Evolutionary conservation across 2,329 filamentous ascomycete species (phyloP), one percentile per base, ranked within the genome.

Genomic region (Pseudodiploospora longispora): DNA sequence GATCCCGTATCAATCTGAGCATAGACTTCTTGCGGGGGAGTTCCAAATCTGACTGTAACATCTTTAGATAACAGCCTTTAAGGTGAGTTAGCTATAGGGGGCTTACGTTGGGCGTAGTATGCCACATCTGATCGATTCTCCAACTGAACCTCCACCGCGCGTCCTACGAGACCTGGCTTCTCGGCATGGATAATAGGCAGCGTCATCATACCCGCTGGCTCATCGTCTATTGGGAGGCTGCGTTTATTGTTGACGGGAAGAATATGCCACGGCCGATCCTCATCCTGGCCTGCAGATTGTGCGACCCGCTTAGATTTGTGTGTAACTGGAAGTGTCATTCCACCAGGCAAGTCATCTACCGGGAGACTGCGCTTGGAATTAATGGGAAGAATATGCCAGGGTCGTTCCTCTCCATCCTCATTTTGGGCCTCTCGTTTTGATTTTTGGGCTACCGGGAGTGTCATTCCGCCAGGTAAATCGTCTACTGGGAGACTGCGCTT

Each of bases 1-100:
- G 75, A 79, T 38, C 76, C 75, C 1, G 77, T 80, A 55, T 80
- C 76, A 43, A 80, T 58, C 54, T 78, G 74, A 8, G 77, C 72
- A 44, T 66, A 74, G 41, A 78, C 68, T 2, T 66, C 54, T 50
- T 80, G 76, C 1, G 69, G 61, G 10, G 76, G 76, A 3, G 68
- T 77, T 38, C 76, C 76, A 40, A 80, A 71, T 47, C 66, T 65
- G 50, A 77, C 53, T 55, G 30, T 27, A 10, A 29, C 6, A 30
- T 6, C 30, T 6, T 48, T 41, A 44, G 44, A 19, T 19, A 28
- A 7, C 6, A 42, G 4, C 7, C 19, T 34, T 6, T n/a, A 44
- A 27, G 4, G 29, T 2, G 10, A 43, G 35, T 12, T 8, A 6
- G n/a, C 5, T n/a, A 29, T 33, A 10, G 41, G 10, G 3, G 31